phyloP scores from a whole-genome alignment of 129 eudicot species.

The Lactuca sativa region DNA sequence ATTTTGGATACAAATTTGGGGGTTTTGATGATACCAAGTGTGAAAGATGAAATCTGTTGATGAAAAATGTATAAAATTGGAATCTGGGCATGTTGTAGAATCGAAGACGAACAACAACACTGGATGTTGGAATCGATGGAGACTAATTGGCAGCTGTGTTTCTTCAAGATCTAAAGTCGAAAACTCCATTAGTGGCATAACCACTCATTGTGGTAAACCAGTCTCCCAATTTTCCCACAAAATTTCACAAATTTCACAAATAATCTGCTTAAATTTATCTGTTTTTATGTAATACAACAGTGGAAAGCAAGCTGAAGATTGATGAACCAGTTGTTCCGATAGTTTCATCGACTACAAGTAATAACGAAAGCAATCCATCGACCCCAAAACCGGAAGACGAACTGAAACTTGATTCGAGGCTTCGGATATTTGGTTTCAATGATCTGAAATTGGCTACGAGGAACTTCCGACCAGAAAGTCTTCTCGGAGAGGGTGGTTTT shows the following conservation, averaged over 20 bases:
- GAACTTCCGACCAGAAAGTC: neutral
- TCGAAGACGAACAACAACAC: neutral
- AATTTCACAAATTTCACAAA: neutral
- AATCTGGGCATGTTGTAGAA: neutral
- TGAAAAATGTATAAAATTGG: neutral
- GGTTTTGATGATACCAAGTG: neutral
- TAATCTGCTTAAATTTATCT: neutral
- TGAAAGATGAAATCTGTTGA: neutral
- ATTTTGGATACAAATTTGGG: neutral
- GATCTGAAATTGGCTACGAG: neutral
- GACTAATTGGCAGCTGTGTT: neutral
- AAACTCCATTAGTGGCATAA: neutral
- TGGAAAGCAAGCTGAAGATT: neutral
- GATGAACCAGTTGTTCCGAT: neutral
- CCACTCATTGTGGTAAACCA: neutral
- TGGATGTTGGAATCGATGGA: neutral
- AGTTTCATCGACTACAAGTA: neutral
- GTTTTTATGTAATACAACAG: neutral
- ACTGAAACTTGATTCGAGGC: neutral
- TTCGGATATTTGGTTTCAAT: neutral
- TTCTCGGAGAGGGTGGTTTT: neutral
- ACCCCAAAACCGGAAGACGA: neutral
- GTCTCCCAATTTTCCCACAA: neutral
- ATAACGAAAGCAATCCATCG: neutral
- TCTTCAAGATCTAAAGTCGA: neutral